Evolutionary conservation across 176 grass and related monocot genomes (phyloP).

Genomic region (Saccharum spontaneum): DNA sequence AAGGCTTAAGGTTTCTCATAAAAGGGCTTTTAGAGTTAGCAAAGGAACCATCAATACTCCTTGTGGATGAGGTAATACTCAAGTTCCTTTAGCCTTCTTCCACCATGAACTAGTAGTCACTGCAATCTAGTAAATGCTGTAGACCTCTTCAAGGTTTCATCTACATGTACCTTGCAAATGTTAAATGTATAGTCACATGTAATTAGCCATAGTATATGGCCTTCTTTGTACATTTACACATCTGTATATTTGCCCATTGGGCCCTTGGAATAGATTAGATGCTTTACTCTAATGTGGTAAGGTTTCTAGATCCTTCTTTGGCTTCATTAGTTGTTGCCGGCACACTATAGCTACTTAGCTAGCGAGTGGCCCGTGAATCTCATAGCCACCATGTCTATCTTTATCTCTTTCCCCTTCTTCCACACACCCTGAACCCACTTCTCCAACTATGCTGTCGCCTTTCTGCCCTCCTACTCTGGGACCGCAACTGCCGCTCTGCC

Average conservation of each 20-base stretch:
- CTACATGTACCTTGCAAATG: neutral
- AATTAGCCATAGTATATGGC: neutral
- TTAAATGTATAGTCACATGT: neutral
- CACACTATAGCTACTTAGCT: too few relatives aligned
- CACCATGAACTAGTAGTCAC: neutral
- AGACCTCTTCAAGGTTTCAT: neutral
- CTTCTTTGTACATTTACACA: neutral
- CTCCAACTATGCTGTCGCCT: too few relatives aligned
- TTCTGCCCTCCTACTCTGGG: too few relatives aligned
- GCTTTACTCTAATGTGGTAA: neutral
- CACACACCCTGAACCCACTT: too few relatives aligned
- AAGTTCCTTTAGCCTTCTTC: neutral
- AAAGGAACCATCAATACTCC: constrained; percentile 77
- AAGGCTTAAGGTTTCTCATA: constrained; percentile 78
- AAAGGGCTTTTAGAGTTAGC: constrained; percentile 77
- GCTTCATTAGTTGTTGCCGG: neutral
- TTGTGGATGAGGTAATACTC: constrained; percentile 80
- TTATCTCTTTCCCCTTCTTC: neutral
- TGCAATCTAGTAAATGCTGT: neutral
- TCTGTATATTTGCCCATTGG: neutral
- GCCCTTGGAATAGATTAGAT: neutral
- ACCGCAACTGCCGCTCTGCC: too few relatives aligned
- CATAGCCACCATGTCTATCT: neutral
- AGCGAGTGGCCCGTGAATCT: neutral
- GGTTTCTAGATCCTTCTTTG: neutral